A percentile compares a stretch with the other conserved stretches of the same genome.
Conservation (phyloP, 768 basidiomycete species). For the Mycena olivaceomarginata region DNA sequence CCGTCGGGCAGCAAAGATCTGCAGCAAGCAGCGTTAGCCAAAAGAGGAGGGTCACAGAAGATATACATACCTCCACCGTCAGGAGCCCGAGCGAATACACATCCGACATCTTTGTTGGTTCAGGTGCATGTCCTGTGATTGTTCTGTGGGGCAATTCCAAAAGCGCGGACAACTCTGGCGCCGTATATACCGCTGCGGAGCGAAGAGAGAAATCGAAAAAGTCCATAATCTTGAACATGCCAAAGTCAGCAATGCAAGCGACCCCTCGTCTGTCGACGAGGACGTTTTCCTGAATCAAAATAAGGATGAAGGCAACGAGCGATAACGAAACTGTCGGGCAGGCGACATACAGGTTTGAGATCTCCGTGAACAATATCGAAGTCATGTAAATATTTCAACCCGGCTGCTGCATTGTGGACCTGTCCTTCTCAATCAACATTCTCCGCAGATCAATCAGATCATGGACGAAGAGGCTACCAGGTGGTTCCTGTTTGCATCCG, state of each 20-base stretch:
- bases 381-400: background rate
- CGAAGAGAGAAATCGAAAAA: background rate
- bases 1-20: too few relatives aligned
- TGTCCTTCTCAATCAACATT: background rate
- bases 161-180: background rate
- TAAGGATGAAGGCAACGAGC: background rate
- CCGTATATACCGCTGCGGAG: background rate
- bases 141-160: background rate
- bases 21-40: too few relatives aligned
- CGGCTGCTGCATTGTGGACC: background rate
- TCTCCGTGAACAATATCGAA: slow-evolving; percentile 4
- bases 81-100: background rate
- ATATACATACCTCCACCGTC: background rate
- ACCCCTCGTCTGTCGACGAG: background rate
- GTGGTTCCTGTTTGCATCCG: background rate
- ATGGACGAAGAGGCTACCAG: background rate
- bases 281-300: background rate
- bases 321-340: background rate
- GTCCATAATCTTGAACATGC: background rate
- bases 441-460: background rate
- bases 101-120: background rate
- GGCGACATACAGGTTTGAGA: background rate
- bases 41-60: too few relatives aligned
- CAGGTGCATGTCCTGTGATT: too few relatives aligned
- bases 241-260: background rate